Evolutionary conservation across 768 basidiomycete genomes (phyloP), one percentile per base, ranked within the genome.

Genomic region (Lactifluus subvellereus): DNA sequence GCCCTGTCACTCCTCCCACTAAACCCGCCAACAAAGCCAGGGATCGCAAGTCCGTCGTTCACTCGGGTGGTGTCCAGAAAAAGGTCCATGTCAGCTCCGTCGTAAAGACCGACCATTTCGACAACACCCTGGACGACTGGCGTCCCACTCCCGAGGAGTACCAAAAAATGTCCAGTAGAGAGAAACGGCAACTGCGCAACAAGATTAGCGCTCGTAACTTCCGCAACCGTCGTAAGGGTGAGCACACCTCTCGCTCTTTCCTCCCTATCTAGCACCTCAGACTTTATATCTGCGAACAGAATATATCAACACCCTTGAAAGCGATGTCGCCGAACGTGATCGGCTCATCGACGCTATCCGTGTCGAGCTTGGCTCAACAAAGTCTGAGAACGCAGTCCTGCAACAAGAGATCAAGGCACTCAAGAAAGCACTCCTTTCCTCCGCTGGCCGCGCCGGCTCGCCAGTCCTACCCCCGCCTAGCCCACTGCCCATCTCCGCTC

Each of bases 191-290:
- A 74, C 77, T 98, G 48, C 74, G 96, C 55, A 99, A 99, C 78
- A 99, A 99, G 85, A 94, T 98, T 69, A 89, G 87, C 67, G 96
- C 96, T 0, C 78, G 95, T 58, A 97, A 96, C 72, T 98, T 98
- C 76, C 82, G 96, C n/a, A 91, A 94, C 33, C 78, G 96, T 42
- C 80, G 94, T 73, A 98, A 98, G 79, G 95, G 92, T 90, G 33
- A 52, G 75, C 71, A 66, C 27, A 4, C 57, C 32, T 51, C 51
- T 53, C 37, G 60, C 43, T 33, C 27, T 11, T 8, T 49, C 33
- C 47, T 61, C 50, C 49, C 30, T 65, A 22, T 37, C 57, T 48
- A 18, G 14, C 20, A 3, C 40, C 40, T 54, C 51, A n/a, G 40
- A 38, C 32, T 58, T 49, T 62, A 10, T 47, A 22, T 43, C 40